Percentiles rank a stretch among this genome's conserved stretches.
Conservation (phyloP, 805 yeast species). For the Jamesozyma hellenica region DNA sequence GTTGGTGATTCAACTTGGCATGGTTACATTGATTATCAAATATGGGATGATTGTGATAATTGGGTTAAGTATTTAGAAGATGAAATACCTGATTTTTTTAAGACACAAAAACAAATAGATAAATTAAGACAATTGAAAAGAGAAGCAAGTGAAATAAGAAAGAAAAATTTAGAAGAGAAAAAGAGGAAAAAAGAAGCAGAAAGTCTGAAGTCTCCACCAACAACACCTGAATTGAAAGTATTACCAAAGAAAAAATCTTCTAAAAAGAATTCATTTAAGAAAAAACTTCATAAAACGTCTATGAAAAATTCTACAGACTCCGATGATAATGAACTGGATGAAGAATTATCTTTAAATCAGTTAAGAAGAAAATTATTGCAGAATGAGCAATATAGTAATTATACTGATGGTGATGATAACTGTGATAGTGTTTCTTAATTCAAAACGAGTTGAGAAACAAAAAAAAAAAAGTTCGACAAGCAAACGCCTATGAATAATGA, state of each 20-base stretch:
- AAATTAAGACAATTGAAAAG: conserved; percentile 22
- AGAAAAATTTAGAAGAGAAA: conserved; percentile 9
- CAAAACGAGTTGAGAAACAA: too few relatives aligned
- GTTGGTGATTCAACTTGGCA: conserved; percentile 59
- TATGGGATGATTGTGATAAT: conserved; percentile 69
- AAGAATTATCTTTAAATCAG: conserved; percentile 6
- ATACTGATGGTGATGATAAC: not conserved
- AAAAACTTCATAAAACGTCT: not conserved
- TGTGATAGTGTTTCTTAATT: too few relatives aligned
- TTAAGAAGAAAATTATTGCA: conserved; percentile 9
- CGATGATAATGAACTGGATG: not conserved
- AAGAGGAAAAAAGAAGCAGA: conserved; percentile 3
- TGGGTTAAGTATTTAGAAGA: conserved; percentile 52
- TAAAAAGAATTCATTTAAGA: not conserved
- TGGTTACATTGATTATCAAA: conserved; percentile 65
- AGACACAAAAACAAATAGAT: conserved; percentile 36
- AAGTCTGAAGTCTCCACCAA: conserved; percentile 23
- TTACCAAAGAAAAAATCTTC: not conserved
- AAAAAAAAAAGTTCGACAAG: too few relatives aligned
- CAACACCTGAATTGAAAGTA: conserved; percentile 21
- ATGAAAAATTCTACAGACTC: not conserved
- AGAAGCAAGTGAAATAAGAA: conserved; percentile 26
- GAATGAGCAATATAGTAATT: not conserved
- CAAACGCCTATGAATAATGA: too few relatives aligned
- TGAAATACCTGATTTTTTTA: conserved; percentile 53